Conservation (phyloP, 2,329 filamentous ascomycete genomes). For the Cadophora sp. region DNA sequence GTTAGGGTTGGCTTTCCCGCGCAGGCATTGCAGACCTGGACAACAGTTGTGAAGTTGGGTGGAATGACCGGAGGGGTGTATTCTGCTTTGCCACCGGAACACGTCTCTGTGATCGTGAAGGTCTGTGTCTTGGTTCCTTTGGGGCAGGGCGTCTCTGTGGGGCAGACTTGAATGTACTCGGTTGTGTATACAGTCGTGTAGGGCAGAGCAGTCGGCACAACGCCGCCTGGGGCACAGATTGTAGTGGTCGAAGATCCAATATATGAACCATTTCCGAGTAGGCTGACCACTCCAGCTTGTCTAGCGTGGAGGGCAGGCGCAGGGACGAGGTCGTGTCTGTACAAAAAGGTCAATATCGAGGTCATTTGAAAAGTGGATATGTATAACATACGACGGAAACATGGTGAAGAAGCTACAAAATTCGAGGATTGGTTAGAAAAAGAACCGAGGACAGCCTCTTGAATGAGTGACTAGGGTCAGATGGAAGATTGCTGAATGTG, state of each 20-base stretch:
- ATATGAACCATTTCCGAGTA: not conserved
- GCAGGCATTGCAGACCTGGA: not conserved
- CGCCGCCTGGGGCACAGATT: not conserved
- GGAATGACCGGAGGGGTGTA: not conserved
- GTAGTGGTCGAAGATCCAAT: not conserved
- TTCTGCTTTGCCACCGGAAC: not conserved
- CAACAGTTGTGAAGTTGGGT: not conserved
- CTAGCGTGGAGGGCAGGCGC: not conserved
- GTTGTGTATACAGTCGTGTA: not conserved
- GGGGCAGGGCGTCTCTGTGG: not conserved
- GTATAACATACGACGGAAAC: not conserved
- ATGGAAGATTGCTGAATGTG: not conserved
- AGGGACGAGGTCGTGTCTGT: not conserved
- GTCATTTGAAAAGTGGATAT: not conserved
- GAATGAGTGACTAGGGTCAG: not conserved
- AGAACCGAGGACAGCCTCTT: not conserved
- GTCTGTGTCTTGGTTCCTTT: not conserved
- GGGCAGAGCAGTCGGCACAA: not conserved
- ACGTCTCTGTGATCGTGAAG: not conserved
- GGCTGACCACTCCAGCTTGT: not conserved
- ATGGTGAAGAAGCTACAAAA: not conserved
- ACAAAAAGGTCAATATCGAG: not conserved
- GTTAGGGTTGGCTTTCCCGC: not conserved
- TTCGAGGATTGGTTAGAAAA: not conserved
- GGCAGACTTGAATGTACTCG: not conserved